phyloP scores from a whole-genome alignment of 176 grass and related monocot species.

The Raddia guianensis region DNA sequence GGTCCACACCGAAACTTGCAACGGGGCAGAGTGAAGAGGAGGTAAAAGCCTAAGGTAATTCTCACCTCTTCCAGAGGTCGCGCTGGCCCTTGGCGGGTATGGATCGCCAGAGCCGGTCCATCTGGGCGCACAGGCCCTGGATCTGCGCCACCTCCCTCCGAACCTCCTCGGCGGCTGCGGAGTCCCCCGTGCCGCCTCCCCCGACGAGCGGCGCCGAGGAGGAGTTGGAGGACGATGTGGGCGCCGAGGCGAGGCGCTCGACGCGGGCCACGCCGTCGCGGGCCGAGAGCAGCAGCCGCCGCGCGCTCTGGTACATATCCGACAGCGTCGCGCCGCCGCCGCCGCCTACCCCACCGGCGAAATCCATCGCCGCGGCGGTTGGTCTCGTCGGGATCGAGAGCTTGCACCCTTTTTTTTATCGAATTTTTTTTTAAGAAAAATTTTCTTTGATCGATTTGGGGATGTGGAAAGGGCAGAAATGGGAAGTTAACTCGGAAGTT shows the following conservation, averaged over 20 bases:
- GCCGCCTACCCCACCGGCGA: constrained; percentile 36
- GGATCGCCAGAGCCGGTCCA: constrained; percentile 92
- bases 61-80: constrained; percentile 98
- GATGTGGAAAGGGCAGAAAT: background rate
- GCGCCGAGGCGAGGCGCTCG: constrained; percentile 68
- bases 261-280: constrained; percentile 69
- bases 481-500: background rate
- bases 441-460: background rate
- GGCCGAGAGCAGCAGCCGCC: constrained; percentile 69
- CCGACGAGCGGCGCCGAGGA: constrained; percentile 46
- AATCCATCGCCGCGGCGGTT: constrained; percentile 50
- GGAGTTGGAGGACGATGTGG: constrained; percentile 65
- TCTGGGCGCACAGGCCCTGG: constrained; percentile 87
- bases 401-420: background rate
- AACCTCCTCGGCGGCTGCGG: constrained; percentile 48
- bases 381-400: constrained; percentile 27
- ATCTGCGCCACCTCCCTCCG: constrained; percentile 80
- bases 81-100: constrained; percentile 79
- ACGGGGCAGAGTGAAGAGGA: background rate
- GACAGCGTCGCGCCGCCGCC: constrained; percentile 75
- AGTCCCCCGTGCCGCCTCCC: constrained; percentile 42
- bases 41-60: background rate
- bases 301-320: constrained; percentile 90
- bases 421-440: background rate
- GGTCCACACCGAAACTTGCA: background rate